Percentiles rank a stretch among this genome's conserved stretches.
These are phyloP conservation scores for Hypoxylon sp. DNA, from an alignment of 2,329 filamentous ascomycete species.

Conservation along the genomic window DNA sequence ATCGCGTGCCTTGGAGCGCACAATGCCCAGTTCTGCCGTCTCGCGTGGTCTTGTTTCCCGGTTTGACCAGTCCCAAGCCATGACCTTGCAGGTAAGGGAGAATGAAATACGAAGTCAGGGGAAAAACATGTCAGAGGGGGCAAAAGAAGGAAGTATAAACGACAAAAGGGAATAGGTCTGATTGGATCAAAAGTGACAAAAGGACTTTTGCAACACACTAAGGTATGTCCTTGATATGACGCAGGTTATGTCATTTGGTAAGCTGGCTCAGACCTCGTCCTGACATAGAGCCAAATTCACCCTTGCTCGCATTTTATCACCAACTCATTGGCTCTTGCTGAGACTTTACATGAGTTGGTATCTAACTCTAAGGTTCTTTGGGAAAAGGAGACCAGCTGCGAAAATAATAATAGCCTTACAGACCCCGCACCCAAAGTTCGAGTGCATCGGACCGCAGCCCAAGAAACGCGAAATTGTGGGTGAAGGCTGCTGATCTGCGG, in stretches of 20 bases:
- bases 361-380: background rate
- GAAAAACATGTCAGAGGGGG: background rate
- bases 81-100: background rate
- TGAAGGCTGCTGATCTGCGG: constrained; percentile 24
- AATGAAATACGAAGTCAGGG: background rate
- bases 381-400: constrained; percentile 15
- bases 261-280: background rate
- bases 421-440: constrained; percentile 38
- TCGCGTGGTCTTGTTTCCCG: background rate
- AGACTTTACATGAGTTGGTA: no score
- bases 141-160: background rate
- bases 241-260: constrained; percentile 1
- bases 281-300: background rate
- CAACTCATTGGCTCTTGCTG: background rate
- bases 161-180: background rate
- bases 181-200: background rate
- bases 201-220: background rate
- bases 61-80: background rate
- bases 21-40: background rate
- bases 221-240: background rate
- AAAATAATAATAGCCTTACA: constrained; percentile 36
- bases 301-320: background rate
- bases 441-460: constrained; percentile 17
- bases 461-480: constrained; percentile 16
- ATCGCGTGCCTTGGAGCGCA: background rate